Percentiles rank a stretch among this genome's conserved stretches.
These are phyloP conservation scores for Salix udensis DNA, from an alignment of 345 rosid species.

Conservation along the genomic window DNA sequence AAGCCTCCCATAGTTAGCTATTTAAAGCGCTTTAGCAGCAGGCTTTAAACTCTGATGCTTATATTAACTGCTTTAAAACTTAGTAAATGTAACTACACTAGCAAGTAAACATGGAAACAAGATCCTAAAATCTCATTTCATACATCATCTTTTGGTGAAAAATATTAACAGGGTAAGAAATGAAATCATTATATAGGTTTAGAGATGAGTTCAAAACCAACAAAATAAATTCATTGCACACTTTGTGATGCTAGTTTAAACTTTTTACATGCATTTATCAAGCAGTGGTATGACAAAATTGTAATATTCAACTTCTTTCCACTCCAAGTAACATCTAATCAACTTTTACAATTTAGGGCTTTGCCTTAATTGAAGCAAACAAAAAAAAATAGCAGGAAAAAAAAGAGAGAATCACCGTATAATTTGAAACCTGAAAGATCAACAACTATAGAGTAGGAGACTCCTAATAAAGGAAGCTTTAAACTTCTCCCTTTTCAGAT, in stretches of 20 bases:
- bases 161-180: background rate
- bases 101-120: background rate
- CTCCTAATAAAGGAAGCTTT: too few relatives aligned
- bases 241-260: background rate
- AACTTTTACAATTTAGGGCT: background rate
- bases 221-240: background rate
- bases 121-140: background rate
- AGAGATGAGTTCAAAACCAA: background rate
- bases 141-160: too few relatives aligned
- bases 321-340: background rate
- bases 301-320: background rate
- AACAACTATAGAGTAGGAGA: too few relatives aligned
- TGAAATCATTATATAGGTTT: background rate
- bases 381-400: too few relatives aligned
- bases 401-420: too few relatives aligned
- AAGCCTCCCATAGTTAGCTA: background rate
- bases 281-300: background rate
- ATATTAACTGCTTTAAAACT: background rate
- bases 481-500: too few relatives aligned
- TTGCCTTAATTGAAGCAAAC: too few relatives aligned
- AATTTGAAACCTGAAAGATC: too few relatives aligned
- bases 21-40: background rate
- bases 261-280: background rate
- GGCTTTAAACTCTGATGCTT: background rate
- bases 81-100: background rate